A percentile compares a stretch with the other conserved stretches of the same genome.
Evolutionary conservation across 345 rosid genomes (phyloP).

Genomic region (Kernera saxatilis): DNA sequence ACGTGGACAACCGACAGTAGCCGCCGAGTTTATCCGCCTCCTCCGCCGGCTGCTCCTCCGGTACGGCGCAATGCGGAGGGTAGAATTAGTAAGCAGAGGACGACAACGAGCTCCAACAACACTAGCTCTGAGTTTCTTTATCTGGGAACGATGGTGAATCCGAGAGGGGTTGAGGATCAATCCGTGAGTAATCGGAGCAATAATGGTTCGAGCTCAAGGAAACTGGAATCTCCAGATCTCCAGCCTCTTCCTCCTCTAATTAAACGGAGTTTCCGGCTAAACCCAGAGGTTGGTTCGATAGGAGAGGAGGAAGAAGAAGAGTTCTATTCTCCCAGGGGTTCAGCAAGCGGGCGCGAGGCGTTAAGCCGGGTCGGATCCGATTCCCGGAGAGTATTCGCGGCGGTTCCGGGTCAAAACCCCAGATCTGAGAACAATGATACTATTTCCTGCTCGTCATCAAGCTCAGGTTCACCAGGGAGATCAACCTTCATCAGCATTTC

Average conservation of each 20-base stretch:
- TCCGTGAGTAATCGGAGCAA: slow-evolving; percentile 24
- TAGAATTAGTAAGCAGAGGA: slow-evolving; percentile 33
- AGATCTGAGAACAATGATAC: slow-evolving; percentile 42
- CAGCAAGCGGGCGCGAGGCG: slow-evolving; percentile 55
- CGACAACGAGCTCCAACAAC: slow-evolving; percentile 28
- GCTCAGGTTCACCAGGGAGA: slow-evolving; percentile 66
- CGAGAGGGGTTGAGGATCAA: slow-evolving; percentile 36
- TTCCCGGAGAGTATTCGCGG: slow-evolving; percentile 52
- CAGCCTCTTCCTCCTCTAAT: slow-evolving; percentile 85
- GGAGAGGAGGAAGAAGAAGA: slow-evolving; percentile 76
- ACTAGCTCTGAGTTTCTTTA: slow-evolving; percentile 89
- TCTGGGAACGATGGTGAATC: slow-evolving; percentile 62
- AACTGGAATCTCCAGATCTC: slow-evolving; percentile 88
- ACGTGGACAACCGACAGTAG: slow-evolving; percentile 37
- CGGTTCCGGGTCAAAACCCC: slow-evolving; percentile 27
- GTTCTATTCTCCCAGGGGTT: slow-evolving; percentile 89
- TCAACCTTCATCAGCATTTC: slow-evolving; percentile 82
- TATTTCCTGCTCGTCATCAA: slow-evolving; percentile 59
- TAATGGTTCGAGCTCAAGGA: slow-evolving; percentile 43
- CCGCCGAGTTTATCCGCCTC: slow-evolving; percentile 31
- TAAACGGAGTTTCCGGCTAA: slow-evolving; percentile 44
- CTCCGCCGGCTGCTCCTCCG: slow-evolving; percentile 52
- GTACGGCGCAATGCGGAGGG: slow-evolving; percentile 27
- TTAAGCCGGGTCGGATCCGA: slow-evolving; percentile 65
- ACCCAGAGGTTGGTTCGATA: slow-evolving; percentile 44